Evolutionary conservation across 371 early-diverging fungal species (phyloP), one percentile per base, ranked within the genome.

Genomic region (Syncephalastrum racemosum): DNA sequence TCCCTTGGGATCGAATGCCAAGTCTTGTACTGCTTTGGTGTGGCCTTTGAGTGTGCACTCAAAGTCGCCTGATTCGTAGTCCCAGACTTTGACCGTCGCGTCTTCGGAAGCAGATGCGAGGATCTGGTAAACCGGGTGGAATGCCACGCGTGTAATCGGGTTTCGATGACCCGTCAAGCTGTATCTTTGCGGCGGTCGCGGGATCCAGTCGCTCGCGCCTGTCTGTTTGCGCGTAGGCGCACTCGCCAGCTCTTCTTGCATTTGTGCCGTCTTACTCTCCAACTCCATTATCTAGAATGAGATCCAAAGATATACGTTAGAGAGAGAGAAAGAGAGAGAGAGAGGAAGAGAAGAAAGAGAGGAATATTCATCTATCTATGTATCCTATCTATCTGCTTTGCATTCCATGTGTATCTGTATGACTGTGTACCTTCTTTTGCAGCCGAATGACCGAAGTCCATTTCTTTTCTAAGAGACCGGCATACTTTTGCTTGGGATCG

Each of bases 401-500:
- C n/a, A n/a, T n/a, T n/a, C n/a, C n/a, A n/a, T n/a, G n/a, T n/a
- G n/a, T n/a, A 31, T 4, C 16, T 40, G 40, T 39, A 59, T 15
- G 22, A 25, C 27, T 8, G 24, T 44, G 27, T 69, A 88, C 91
- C 86, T 94, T 95, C 62, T 90, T 90, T 62, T 95, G 96, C 60
- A 95, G 71, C 18, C 96, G 82, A 59, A 95, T 88, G 12, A 95
- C 91, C 14, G 93, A 91, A 6, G 90, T 90, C 97, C 97, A 96
- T 62, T 96, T 96, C 71, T 94, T 94, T 67, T 94, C 95, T 54
- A 96, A 76, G 42, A 96, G 65, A 47, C 91, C 91, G 46, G 93
- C 80, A 66, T 90, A 90, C 54, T 88, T 86, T 68, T 88, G 85
- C 63, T 85, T 89, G 18, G 89, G 89, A 62, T 87, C 91, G 4